Percentiles rank a stretch among this genome's conserved stretches.
phyloP scores from a whole-genome alignment of 163 green algal species.

The Scenedesmus sp. region DNA sequence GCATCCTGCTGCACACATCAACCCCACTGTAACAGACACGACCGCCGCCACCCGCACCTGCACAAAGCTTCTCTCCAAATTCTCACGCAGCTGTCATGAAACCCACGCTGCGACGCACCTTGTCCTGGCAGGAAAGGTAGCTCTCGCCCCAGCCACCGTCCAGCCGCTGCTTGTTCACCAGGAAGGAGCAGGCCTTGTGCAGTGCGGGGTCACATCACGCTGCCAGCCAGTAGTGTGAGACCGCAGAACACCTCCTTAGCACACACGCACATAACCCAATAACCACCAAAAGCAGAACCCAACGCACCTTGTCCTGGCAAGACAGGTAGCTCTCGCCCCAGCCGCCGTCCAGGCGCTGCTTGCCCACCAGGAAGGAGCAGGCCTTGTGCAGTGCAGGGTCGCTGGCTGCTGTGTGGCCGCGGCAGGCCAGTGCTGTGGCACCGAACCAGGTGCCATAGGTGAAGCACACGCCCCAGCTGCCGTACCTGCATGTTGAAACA shows the following conservation, averaged over 20 bases:
- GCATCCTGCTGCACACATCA: not conserved
- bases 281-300: not conserved
- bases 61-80: not conserved
- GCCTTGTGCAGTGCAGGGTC: slow-evolving; percentile 72
- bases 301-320: slow-evolving; percentile 92
- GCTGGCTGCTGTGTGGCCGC: slow-evolving; percentile 72
- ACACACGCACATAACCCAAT: not conserved
- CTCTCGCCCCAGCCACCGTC: slow-evolving; percentile 98
- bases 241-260: no score
- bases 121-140: slow-evolving; percentile 96
- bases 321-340: slow-evolving; percentile 99
- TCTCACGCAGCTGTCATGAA: no score
- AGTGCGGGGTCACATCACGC: slow-evolving; percentile 39
- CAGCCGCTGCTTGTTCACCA: slow-evolving; percentile 89
- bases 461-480: slow-evolving; percentile 99
- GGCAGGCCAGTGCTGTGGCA: slow-evolving; percentile 78
- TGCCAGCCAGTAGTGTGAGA: no score
- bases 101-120: slow-evolving; percentile 67
- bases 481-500: slow-evolving; percentile 80
- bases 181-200: slow-evolving; percentile 81
- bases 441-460: slow-evolving; percentile 99
- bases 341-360: slow-evolving; percentile 92
- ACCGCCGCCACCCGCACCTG: no score
- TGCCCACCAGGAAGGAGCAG: slow-evolving; percentile 88
- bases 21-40: not conserved